Evolutionary conservation across 805 yeast species (phyloP), one percentile per base, ranked within the genome.

Genomic region (Kregervanrija fluxuum): DNA sequence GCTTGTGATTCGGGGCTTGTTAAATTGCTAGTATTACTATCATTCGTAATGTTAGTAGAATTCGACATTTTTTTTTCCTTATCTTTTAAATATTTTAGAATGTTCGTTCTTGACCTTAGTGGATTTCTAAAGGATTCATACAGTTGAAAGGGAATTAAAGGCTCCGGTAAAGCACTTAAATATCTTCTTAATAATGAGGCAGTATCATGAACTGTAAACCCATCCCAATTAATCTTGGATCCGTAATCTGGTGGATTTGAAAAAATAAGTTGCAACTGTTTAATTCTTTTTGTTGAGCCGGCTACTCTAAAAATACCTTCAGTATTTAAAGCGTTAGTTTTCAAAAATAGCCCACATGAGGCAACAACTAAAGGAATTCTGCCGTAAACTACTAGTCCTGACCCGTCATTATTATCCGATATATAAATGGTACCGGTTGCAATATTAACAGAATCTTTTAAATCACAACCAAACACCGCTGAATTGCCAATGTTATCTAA

Each of bases 151-250:
- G 98, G 96, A 15, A 93, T 80, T 45, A 93, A 71, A 0, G 98
- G 98, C 57, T 93, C 98, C 1, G 96, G 95, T 45, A 93, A 73
- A 38, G 88, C 81, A 57, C 89, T 88, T 49, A 93, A 71, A 61
- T 77, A 93, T 45, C 99, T 71, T 60, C 98, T 75, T 46, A 93
- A 74, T 16, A 93, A 71, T 14, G 93, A 85, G 2, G 98, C 95
- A 1, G 96, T 97, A 64, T 93, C 99, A 66, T 93, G 99, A 11
- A 91, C 97, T 1, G 89, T 87, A 65, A 79, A 93, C 0, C 95
- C 91, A 40, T 86, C 89, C 99, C 98, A 93, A 52, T 76, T 77
- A 38, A 90, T 73, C 53, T 83, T 84, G 41, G 88, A 77, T 13
- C 99, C 99, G 60, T 84, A 93, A 48, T 79, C 80, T 0, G 99